Base-by-base conservation (phyloP, 2,329 filamentous ascomycete genomes). In the Fulvia fulva region DNA sequence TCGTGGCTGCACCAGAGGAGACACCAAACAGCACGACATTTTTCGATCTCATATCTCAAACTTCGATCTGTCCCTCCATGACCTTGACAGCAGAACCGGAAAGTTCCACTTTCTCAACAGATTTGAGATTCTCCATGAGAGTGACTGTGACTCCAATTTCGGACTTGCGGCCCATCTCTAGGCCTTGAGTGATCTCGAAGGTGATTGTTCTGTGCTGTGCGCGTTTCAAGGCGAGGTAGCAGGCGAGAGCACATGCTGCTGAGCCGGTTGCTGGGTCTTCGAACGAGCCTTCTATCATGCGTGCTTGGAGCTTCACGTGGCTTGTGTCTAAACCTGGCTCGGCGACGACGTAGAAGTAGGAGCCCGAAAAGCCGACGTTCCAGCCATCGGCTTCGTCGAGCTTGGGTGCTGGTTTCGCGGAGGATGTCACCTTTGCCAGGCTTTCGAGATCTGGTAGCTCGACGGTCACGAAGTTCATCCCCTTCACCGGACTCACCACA, bases 401-500 rank as follows among this genome's bases (percentile, higher is more conserved):
- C 44, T 66, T 63, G 12, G 66, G 70, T 16, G 65, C 71, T 44
- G 77, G 67, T 12, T 75, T 68, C 28, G 66, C 64, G 32, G 70
- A 62, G 6, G 73, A 64, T 2, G 78, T 75, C 11, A 78, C 71
- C 12, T 72, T 65, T 5, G 74, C 78, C 19, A 93, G 77, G 7
- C 81, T 78, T 28, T 84, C 83, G 9, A 90, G 72, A 55, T 78
- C 80, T 0, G 82, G 77, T 22, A 94, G 76, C 63, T 83, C 75
- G 14, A 88, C 77, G 30, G 90, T 80, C n/a, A 84, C 73, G 71
- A 91, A 91, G 0, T 83, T 83, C 86, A 92, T 88, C 50, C 89
- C 89, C 46, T 83, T 84, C 34, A 91, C 88, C 47, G 91, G 77
- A 45, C 74, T 77, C 11, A 78, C 74, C 12, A 78, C 64, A 14